Conservation (phyloP, 202 grass and related monocot species). For the Hordeum pubiflorum region DNA sequence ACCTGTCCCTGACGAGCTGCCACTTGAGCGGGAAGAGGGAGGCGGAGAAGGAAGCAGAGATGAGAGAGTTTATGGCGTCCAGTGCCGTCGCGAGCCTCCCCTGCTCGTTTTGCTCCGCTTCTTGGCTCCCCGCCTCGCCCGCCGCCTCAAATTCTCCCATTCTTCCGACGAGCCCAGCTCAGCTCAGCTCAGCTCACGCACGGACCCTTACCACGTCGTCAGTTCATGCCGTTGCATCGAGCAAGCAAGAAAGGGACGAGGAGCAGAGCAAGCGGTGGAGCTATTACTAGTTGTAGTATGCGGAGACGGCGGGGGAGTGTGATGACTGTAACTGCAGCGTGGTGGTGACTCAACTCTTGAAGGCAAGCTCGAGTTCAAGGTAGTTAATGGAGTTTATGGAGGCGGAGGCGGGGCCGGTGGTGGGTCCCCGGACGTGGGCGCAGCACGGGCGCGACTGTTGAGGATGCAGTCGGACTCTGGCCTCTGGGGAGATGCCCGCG, state of each 20-base stretch:
- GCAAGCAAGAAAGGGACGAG: background rate
- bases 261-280: background rate
- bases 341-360: background rate
- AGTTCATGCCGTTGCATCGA: conserved; percentile 4
- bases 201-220: background rate
- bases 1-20: conserved; percentile 51
- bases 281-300: background rate
- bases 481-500: conserved; percentile 3
- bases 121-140: background rate
- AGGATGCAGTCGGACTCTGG: background rate
- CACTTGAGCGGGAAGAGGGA: conserved; percentile 72
- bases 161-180: background rate
- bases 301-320: conserved; percentile 3
- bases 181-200: background rate
- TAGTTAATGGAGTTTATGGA: conserved; percentile 41
- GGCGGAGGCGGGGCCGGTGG: conserved; percentile 25
- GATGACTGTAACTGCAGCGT: conserved; percentile 37
- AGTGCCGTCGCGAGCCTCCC: conserved; percentile 8
- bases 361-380: conserved; percentile 9
- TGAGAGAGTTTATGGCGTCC: conserved; percentile 26
- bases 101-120: conserved; percentile 28
- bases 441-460: conserved; percentile 24
- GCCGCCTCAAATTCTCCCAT: conserved; percentile 20
- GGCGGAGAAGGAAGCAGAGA: conserved; percentile 42
- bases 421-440: background rate